Conservation (phyloP, 139 green algal species). For the Trebouxia sp. region DNA sequence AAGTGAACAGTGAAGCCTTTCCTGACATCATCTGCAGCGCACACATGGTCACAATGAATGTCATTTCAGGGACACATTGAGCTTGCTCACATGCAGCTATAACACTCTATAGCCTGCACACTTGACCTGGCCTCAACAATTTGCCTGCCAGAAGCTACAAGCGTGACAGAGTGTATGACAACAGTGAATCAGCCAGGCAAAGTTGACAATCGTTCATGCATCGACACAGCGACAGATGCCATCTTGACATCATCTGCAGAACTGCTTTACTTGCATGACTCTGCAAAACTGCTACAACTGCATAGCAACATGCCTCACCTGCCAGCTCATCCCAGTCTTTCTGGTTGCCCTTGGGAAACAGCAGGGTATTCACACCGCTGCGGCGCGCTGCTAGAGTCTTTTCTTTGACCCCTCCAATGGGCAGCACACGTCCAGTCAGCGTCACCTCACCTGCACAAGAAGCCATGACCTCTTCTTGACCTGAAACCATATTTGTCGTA, state of each 20-base stretch:
- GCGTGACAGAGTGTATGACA: background rate
- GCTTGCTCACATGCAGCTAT: too few species aligned
- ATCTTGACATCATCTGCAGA: background rate
- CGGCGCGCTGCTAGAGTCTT: constrained; percentile 88
- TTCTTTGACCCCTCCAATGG: constrained; percentile 94
- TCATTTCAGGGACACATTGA: background rate
- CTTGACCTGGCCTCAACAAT: background rate
- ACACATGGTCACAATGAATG: background rate
- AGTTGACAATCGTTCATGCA: background rate
- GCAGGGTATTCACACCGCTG: constrained; percentile 57
- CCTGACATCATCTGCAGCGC: constrained; percentile 70
- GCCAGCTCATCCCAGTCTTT: constrained; percentile 92
- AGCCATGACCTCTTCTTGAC: background rate
- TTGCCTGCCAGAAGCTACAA: background rate
- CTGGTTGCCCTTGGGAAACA: constrained; percentile 92
- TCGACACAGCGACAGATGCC: background rate
- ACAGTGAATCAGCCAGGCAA: too few species aligned
- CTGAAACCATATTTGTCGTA: background rate
- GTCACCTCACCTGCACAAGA: constrained; percentile 82
- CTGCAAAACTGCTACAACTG: too few species aligned
- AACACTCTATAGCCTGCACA: too few species aligned
- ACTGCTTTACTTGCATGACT: too few species aligned
- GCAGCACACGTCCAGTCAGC: constrained; percentile 91
- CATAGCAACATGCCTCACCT: constrained; percentile 9
- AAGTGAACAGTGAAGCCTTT: constrained; percentile 85